phyloP scores from a whole-genome alignment of 2,329 filamentous ascomycete genomes.

The Cytospora leucostoma region DNA sequence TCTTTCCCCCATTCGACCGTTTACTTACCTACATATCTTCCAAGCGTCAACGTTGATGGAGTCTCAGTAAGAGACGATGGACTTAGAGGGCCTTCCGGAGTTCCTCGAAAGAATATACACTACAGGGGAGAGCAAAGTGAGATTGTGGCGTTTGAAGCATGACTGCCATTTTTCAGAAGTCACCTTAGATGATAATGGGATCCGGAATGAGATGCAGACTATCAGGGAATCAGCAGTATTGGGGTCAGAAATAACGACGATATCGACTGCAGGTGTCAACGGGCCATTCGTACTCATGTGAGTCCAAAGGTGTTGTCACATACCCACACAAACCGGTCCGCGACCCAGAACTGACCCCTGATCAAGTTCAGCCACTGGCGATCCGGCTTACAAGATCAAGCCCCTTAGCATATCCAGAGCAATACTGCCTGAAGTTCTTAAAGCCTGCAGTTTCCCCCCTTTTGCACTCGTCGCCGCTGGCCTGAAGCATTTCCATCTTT shows the following conservation, averaged over 20 bases:
- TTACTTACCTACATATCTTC: not conserved
- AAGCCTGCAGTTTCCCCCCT: conserved; percentile 1
- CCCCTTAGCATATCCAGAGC: conserved; percentile 5
- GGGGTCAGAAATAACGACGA: not conserved
- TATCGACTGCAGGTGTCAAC: no score
- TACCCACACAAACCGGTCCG: not conserved
- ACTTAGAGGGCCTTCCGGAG: conserved; percentile 1
- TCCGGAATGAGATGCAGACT: not conserved
- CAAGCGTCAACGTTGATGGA: not conserved
- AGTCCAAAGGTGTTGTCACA: not conserved
- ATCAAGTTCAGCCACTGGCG: not conserved
- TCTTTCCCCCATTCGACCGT: no score
- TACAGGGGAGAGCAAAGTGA: not conserved
- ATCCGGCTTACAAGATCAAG: conserved; percentile 2
- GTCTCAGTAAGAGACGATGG: not conserved
- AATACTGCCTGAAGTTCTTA: not conserved
- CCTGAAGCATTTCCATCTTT: conserved; percentile 13
- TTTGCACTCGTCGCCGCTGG: not conserved
- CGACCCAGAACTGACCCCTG: not conserved
- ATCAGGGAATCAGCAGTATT: not conserved
- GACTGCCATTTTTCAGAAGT: not conserved
- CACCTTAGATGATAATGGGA: not conserved
- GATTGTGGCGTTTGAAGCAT: not conserved
- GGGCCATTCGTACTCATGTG: conserved; percentile 12
- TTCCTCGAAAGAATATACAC: not conserved